Evolutionary conservation across 148 eudicot genomes (phyloP).

Genomic region (Nepenthes gracilis): DNA sequence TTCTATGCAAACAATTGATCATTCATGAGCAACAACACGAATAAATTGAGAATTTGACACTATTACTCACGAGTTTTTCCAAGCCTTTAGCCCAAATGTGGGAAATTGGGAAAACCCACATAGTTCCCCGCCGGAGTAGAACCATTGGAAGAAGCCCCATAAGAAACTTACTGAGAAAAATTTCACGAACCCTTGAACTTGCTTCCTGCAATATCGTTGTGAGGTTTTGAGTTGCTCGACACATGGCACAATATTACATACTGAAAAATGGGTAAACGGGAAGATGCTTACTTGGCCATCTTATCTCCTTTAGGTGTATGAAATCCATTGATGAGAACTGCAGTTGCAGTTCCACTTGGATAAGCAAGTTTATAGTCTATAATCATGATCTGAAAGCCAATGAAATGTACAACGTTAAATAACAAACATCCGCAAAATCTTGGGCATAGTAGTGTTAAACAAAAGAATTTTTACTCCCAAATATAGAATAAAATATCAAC

Average conservation of each 20-base stretch:
- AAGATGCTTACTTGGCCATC: slow-evolving; percentile 50
- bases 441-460: too few relatives aligned
- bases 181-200: slow-evolving; percentile 57
- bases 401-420: background rate
- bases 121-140: slow-evolving; percentile 47
- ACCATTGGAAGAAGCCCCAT: slow-evolving; percentile 83
- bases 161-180: slow-evolving; percentile 60
- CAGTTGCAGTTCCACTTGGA: slow-evolving; percentile 94
- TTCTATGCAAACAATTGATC: background rate
- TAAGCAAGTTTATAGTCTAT: slow-evolving; percentile 66
- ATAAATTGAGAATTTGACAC: background rate
- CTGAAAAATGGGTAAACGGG: background rate
- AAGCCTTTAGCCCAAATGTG: slow-evolving; percentile 70
- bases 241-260: background rate
- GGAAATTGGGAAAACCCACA: slow-evolving; percentile 77
- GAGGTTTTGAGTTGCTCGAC: background rate
- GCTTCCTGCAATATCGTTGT: slow-evolving; percentile 43
- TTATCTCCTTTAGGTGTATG: slow-evolving; percentile 69
- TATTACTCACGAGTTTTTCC: slow-evolving; percentile 47
- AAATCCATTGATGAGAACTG: slow-evolving; percentile 83
- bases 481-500: too few relatives aligned
- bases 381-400: slow-evolving; percentile 55
- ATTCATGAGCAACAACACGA: background rate
- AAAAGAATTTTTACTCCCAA: too few relatives aligned
- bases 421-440: background rate